Percentiles rank a stretch among this genome's conserved stretches.
phyloP scores from a whole-genome alignment of 768 basidiomycete species.

The Lentinula sp. region DNA sequence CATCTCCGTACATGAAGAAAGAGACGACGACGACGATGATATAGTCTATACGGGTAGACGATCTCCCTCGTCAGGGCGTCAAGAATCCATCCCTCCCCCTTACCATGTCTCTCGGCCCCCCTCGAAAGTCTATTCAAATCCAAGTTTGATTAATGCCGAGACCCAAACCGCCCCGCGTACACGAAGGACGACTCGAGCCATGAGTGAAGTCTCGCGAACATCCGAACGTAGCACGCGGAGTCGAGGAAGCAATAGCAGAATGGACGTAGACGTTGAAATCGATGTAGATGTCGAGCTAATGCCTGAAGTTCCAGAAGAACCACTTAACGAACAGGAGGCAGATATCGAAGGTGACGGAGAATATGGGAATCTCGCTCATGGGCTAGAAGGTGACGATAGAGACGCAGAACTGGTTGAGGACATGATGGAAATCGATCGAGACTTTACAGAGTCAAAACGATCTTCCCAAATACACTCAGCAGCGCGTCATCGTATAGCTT shows the following conservation, averaged over 20 bases:
- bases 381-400: background rate
- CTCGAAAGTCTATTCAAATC: background rate
- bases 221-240: background rate
- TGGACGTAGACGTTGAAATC: background rate
- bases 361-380: background rate
- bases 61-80: background rate
- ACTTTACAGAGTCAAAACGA: background rate
- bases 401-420: conserved; percentile 1
- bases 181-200: background rate
- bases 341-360: background rate
- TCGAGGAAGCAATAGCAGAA: background rate
- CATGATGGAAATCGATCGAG: conserved; percentile 3
- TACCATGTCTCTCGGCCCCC: background rate
- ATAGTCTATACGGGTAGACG: background rate
- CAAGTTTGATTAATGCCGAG: background rate
- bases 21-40: conserved; percentile 11
- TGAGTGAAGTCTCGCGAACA: background rate
- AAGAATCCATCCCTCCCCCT: background rate
- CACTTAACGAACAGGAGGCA: background rate
- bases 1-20: conserved; percentile 7
- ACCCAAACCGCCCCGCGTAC: background rate
- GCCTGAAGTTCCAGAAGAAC: background rate
- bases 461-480: background rate
- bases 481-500: background rate
- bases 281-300: background rate